A percentile compares a stretch with the other conserved stretches of the same genome.
Conservation (phyloP, 2,329 filamentous ascomycete species). For the Tolypocladium amazonense region DNA sequence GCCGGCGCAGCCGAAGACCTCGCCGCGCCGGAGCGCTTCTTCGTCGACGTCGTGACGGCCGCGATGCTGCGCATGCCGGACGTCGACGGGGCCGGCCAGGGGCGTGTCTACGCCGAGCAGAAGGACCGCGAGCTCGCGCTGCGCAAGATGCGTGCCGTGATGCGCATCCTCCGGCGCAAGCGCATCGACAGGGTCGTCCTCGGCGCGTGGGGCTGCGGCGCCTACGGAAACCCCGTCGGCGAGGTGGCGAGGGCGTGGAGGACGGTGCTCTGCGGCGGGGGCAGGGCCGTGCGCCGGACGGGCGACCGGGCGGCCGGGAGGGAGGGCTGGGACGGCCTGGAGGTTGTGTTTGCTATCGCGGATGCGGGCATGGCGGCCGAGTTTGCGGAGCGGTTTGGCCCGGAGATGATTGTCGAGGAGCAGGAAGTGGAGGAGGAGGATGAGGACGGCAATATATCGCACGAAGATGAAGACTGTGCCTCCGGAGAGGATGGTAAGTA, state of each 20-base stretch:
- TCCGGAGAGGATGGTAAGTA: neutral
- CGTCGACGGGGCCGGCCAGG: too few species aligned
- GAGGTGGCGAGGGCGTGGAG: slow-evolving; percentile 47
- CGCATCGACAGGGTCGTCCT: slow-evolving; percentile 41
- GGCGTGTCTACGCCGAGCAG: neutral
- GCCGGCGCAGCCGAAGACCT: neutral
- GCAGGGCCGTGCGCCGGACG: neutral
- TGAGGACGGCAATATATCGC: neutral
- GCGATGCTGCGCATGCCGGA: slow-evolving; percentile 48
- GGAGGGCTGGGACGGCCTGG: slow-evolving; percentile 2
- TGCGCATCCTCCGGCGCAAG: slow-evolving; percentile 38
- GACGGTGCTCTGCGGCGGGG: slow-evolving; percentile 13
- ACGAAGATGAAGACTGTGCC: neutral
- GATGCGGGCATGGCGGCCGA: slow-evolving; percentile 1
- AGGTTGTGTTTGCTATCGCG: slow-evolving; percentile 4
- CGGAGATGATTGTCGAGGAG: neutral
- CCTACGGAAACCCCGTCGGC: slow-evolving; percentile 49
- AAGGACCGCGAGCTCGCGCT: slow-evolving; percentile 35
- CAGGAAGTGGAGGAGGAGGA: neutral
- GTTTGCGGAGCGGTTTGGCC: slow-evolving; percentile 4
- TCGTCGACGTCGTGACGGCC: slow-evolving; percentile 46
- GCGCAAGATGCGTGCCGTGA: slow-evolving; percentile 46
- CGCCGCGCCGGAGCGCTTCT: slow-evolving; percentile 39
- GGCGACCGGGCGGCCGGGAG: neutral
- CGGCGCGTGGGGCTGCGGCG: slow-evolving; percentile 56